phyloP scores from a whole-genome alignment of 2,329 filamentous ascomycete genomes.

The Cladophialophora chaetospira region DNA sequence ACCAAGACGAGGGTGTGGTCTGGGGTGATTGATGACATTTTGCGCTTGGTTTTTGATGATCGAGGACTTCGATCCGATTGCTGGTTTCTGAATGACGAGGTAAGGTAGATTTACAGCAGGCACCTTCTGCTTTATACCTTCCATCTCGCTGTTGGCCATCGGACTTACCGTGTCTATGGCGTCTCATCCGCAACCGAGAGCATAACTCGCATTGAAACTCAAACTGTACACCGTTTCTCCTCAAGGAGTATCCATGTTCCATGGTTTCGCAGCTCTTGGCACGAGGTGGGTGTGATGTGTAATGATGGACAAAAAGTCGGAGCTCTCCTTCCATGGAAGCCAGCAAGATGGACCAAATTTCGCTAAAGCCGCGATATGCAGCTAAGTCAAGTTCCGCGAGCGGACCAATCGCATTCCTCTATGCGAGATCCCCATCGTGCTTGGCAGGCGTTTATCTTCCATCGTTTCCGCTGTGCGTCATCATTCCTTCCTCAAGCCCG shows the following conservation, averaged over 20 bases:
- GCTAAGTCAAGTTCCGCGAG: conserved; percentile 27
- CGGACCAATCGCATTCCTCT: conserved; percentile 26
- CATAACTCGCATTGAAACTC: not conserved
- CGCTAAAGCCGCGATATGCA: conserved; percentile 10
- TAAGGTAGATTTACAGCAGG: not conserved
- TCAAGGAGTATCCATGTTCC: not conserved
- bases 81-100: not conserved
- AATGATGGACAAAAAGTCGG: too few relatives aligned
- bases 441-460: too few relatives aligned
- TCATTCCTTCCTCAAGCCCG: too few relatives aligned
- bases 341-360: not conserved
- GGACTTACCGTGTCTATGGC: conserved; percentile 4
- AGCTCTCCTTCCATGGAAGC: too few relatives aligned
- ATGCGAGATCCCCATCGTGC: too few relatives aligned
- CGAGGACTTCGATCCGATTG: not conserved
- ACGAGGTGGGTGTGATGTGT: too few relatives aligned
- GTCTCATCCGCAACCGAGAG: not conserved
- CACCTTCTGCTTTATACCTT: not conserved
- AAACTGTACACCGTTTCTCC: not conserved
- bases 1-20: conserved; percentile 22
- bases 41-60: not conserved
- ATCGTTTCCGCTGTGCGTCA: too few relatives aligned
- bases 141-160: not conserved
- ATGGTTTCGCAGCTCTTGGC: not conserved
- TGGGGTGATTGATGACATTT: conserved; percentile 6